Conservation (phyloP, 2,329 filamentous ascomycete genomes). For the Penicillium hordei region DNA sequence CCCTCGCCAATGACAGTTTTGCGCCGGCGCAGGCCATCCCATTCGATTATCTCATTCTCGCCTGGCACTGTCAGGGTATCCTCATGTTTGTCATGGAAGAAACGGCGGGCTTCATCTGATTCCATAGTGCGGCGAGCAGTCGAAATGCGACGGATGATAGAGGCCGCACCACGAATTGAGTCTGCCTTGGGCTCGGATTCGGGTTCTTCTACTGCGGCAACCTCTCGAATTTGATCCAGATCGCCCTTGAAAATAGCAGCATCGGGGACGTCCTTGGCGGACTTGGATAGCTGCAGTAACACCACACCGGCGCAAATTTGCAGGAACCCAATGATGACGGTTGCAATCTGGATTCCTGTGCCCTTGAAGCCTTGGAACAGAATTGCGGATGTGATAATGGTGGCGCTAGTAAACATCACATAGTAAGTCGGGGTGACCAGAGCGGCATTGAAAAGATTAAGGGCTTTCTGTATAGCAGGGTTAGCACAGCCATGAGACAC, state of each 20-base stretch:
- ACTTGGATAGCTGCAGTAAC: conserved; percentile 93
- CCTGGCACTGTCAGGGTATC: conserved; percentile 72
- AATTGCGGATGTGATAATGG: conserved; percentile 89
- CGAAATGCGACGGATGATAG: conserved; percentile 82
- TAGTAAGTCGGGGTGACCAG: conserved; percentile 98
- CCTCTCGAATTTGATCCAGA: conserved; percentile 90
- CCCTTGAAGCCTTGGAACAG: conserved; percentile 94
- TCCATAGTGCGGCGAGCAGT: conserved; percentile 74
- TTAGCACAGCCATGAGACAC: neutral
- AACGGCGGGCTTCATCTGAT: conserved; percentile 71
- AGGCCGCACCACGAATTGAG: conserved; percentile 85
- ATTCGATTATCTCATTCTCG: conserved; percentile 81
- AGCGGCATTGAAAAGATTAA: conserved; percentile 95
- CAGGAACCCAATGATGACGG: conserved; percentile 89
- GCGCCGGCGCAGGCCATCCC: conserved; percentile 83
- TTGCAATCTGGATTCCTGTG: conserved; percentile 73
- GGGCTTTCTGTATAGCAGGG: conserved; percentile 72
- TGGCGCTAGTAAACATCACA: conserved; percentile 94
- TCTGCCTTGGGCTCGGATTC: conserved; percentile 96
- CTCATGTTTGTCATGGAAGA: conserved; percentile 73
- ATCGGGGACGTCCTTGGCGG: conserved; percentile 94
- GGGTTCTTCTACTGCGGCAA: conserved; percentile 92
- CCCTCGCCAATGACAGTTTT: conserved; percentile 56
- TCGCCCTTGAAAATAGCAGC: conserved; percentile 88
- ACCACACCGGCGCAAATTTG: conserved; percentile 92